A percentile compares a stretch with the other conserved stretches of the same genome.
Conservation (phyloP, 2,329 filamentous ascomycete species). For the Exophiala bonariae region DNA sequence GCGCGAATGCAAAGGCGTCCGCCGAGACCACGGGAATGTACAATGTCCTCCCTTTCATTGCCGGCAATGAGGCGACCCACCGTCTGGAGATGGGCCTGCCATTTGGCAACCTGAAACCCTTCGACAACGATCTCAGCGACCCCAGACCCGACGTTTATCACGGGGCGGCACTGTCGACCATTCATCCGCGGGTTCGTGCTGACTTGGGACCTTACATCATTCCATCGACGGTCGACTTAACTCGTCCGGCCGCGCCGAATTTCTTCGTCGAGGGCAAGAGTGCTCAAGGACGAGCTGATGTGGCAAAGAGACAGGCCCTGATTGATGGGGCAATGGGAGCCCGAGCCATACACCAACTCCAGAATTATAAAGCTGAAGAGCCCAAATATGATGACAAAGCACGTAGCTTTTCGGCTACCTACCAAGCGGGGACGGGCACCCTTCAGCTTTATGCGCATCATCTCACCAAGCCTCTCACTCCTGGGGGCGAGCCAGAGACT, state of each 20-base stretch:
- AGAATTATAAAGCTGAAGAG: conserved; percentile 28
- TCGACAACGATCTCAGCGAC: conserved; percentile 12
- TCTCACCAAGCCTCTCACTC: conserved; percentile 7
- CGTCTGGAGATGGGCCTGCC: conserved; percentile 19
- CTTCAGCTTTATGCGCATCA: conserved; percentile 14
- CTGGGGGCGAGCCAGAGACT: conserved; percentile 34
- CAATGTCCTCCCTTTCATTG: conserved; percentile 33
- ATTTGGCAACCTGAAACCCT: conserved; percentile 15
- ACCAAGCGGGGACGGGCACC: conserved; percentile 33
- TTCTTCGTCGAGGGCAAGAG: conserved; percentile 23
- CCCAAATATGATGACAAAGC: conserved; percentile 44
- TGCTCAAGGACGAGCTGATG: conserved; percentile 10
- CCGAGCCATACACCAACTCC: conserved; percentile 23
- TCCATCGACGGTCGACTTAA: conserved; percentile 32
- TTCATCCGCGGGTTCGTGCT: conserved; percentile 22
- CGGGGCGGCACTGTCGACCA: conserved; percentile 9
- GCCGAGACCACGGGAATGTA: conserved; percentile 38
- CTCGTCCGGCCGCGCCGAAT: conserved; percentile 26
- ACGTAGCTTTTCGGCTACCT: conserved; percentile 41
- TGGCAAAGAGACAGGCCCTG: conserved; percentile 14
- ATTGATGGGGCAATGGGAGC: conserved; percentile 21
- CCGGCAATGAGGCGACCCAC: conserved; percentile 14
- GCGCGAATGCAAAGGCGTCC: conserved; percentile 11
- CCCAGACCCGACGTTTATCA: conserved; percentile 18
- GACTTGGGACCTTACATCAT: conserved; percentile 17